These are phyloP conservation scores for Paratrimastix pyriformis DNA, from an alignment of 78 protist genomes.

Conservation along the genomic window DNA sequence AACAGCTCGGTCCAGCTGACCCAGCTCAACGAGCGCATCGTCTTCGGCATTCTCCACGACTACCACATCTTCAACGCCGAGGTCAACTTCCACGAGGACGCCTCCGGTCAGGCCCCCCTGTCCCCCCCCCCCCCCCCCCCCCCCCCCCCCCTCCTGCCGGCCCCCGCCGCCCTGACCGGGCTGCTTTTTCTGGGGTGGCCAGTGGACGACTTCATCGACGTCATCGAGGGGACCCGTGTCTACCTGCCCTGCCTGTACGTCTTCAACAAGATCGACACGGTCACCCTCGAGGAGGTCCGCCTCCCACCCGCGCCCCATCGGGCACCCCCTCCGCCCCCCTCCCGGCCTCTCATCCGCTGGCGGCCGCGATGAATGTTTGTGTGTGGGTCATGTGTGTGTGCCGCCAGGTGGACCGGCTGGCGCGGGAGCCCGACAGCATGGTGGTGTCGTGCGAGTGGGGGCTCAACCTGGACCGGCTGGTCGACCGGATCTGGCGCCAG, in stretches of 20 bases:
- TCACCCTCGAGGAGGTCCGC: constrained; percentile 25
- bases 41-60: constrained; percentile 21
- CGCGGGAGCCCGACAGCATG: constrained; percentile 24
- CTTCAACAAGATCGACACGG: constrained; percentile 51
- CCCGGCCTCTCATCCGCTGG: too few species aligned
- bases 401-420: constrained; percentile 41
- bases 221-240: constrained; percentile 48
- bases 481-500: constrained; percentile 51
- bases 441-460: constrained; percentile 16
- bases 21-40: constrained; percentile 5
- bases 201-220: constrained; percentile 66
- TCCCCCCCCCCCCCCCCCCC: background rate
- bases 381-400: too few species aligned
- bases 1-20: constrained; percentile 15
- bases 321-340: too few species aligned
- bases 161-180: background rate
- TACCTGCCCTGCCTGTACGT: constrained; percentile 61
- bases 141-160: background rate
- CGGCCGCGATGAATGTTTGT: too few species aligned
- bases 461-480: constrained; percentile 18
- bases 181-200: constrained; percentile 17
- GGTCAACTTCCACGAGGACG: constrained; percentile 9
- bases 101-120: too few species aligned
- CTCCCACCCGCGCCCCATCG: too few species aligned
- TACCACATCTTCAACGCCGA: constrained; percentile 19